phyloP scores from a whole-genome alignment of 2,329 filamentous ascomycete species.

The Fusarium sp. region DNA sequence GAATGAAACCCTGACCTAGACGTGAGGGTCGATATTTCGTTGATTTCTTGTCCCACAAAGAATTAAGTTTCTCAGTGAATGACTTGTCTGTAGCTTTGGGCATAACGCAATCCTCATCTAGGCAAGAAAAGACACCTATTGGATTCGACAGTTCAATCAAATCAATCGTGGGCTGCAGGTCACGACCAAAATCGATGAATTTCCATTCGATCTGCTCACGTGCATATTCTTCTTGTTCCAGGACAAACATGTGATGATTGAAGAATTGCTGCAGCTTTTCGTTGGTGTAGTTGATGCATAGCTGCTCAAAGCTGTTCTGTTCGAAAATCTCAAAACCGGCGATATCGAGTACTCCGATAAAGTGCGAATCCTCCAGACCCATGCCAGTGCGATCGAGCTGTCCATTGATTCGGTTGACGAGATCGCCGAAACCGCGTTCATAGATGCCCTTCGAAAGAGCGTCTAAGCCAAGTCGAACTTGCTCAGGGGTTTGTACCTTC shows the following conservation, averaged over 20 bases:
- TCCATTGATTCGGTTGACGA: conserved; percentile 90
- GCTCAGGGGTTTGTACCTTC: conserved; percentile 96
- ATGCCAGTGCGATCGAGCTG: conserved; percentile 89
- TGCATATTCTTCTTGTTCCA: conserved; percentile 98
- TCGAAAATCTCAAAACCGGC: conserved; percentile 99
- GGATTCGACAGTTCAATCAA: conserved; percentile 96
- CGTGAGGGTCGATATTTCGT: conserved; percentile 91
- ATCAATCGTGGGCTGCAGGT: conserved; percentile 97
- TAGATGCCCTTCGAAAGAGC: conserved; percentile 97
- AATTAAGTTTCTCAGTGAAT: conserved; percentile 98
- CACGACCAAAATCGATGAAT: conserved; percentile 98
- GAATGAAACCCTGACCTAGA: conserved; percentile 89
- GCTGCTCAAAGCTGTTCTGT: conserved; percentile 96
- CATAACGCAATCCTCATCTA: conserved; percentile 99
- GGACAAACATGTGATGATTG: conserved; percentile 99
- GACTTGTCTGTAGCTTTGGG: conserved; percentile 97
- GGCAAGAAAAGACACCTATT: conserved; percentile 97
- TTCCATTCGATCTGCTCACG: conserved; percentile 99
- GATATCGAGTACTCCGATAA: conserved; percentile 98
- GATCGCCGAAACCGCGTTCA: conserved; percentile 91
- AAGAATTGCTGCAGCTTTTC: conserved; percentile 99
- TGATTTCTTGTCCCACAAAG: conserved; percentile 95
- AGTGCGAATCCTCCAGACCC: conserved; percentile 87
- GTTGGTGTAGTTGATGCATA: conserved; percentile 99
- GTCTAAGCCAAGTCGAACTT: conserved; percentile 89